Base-by-base conservation (phyloP, 306 rosid genomes). In the Urtica urens region DNA sequence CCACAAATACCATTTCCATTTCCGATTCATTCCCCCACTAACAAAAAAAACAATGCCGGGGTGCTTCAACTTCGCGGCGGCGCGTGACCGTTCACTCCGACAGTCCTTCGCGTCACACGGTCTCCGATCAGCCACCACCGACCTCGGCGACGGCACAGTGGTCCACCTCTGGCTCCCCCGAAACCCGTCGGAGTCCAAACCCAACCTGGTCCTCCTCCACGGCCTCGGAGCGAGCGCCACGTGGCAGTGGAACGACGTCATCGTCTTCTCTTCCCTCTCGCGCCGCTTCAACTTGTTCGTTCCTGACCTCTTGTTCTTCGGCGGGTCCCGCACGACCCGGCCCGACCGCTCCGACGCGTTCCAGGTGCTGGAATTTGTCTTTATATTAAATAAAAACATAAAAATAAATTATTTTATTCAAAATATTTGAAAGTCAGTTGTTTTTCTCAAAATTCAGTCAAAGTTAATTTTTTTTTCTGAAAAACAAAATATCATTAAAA, bases 201-300 rank as follows among this genome's bases (percentile, higher is more conserved):
- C 93, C 8, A 65, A 64, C 0, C 73, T 88, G 2, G 67, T 88
- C 37, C 82, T 88, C 19, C 53, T 88, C 70, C 95, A 88, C 37
- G 97, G 97, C 9, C 23, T 88, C 42, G 97, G 95, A 1, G 95
- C 93, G 59, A 88, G 81, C 78, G 95, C 95, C 58, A 72, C 81
- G 95, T 88, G 97, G 97, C 97, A 88, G 59, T 81, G 90, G 95
- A 78, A 67, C 58, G 63, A 62, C 4, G 72, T 78, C 77, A 9
- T 84, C 23, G 72, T 78, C 77, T 8, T 84, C 23, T 46, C 90
- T 2, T 77, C 80, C 0, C 81, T 88, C 45, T 47, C 57, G 11
- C 11, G 27, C 20, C 78, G 71, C 40, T 88, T 88, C 97, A 88
- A 88, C 65, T 65, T 88, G 66, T 88, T 74, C 56, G 75, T 88